phyloP scores from a whole-genome alignment of 495 filamentous ascomycete species.

The Xylaria longipes region DNA sequence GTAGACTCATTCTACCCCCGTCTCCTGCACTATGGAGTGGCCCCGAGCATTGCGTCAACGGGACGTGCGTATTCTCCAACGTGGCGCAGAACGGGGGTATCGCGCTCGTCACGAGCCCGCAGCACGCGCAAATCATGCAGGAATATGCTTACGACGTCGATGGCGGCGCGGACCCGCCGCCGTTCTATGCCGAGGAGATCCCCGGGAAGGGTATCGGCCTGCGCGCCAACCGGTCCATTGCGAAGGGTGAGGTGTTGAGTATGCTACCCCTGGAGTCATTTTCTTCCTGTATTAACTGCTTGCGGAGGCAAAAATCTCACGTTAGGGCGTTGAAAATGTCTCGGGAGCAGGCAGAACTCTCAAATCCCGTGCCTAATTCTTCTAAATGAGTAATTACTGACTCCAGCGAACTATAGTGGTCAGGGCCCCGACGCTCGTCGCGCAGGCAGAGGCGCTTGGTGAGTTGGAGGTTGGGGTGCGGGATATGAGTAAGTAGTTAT shows the following conservation, averaged over 20 bases:
- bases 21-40: slow-evolving; percentile 38
- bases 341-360: no score
- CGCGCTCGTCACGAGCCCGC: slow-evolving; percentile 41
- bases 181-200: slow-evolving; percentile 40
- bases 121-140: slow-evolving; percentile 35
- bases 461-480: slow-evolving; percentile 29
- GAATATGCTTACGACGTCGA: slow-evolving; percentile 27
- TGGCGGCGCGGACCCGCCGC: slow-evolving; percentile 22
- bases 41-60: slow-evolving; percentile 44
- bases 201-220: slow-evolving; percentile 49
- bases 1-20: not conserved
- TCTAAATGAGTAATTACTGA: no score
- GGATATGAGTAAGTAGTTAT: slow-evolving; percentile 20
- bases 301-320: no score
- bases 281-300: no score
- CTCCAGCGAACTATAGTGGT: no score
- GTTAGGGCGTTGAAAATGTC: no score
- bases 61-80: slow-evolving; percentile 47
- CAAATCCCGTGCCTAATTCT: no score
- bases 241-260: slow-evolving; percentile 47
- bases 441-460: slow-evolving; percentile 39
- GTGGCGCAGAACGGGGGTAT: slow-evolving; percentile 36
- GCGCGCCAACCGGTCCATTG: slow-evolving; percentile 47
- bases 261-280: no score
- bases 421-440: slow-evolving; percentile 40